These are phyloP conservation scores for Herpetospermum pedunculosum DNA, from an alignment of 306 rosid species.

Conservation along the genomic window DNA sequence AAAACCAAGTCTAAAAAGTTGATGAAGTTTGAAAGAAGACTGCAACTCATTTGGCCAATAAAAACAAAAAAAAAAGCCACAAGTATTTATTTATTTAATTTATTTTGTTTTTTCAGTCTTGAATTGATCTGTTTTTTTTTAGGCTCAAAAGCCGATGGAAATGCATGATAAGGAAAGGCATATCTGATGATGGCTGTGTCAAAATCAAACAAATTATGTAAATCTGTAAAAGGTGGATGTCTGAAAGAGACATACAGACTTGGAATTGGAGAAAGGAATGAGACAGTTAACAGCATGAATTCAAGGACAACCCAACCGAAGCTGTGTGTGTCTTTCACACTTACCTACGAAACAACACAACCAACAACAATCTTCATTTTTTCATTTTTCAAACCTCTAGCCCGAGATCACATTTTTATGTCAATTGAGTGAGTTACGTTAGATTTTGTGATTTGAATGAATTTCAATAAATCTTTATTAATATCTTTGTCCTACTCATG, in stretches of 20 bases:
- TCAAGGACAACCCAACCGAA: not conserved
- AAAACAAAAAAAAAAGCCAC: conserved; percentile 14
- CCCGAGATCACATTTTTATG: too few relatives aligned
- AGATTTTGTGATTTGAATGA: too few relatives aligned
- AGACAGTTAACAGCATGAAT: conserved; percentile 25
- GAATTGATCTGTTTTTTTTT: not conserved
- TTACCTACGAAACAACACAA: not conserved
- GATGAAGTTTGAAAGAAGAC: conserved; percentile 1
- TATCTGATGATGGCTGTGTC: conserved; percentile 89
- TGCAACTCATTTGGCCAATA: conserved; percentile 21
- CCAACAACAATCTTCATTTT: not conserved
- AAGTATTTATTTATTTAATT: too few relatives aligned
- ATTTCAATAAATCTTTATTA: too few relatives aligned
- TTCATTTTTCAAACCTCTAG: too few relatives aligned
- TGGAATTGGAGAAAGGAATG: conserved; percentile 31
- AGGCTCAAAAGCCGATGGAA: conserved; percentile 29
- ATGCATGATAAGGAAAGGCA: conserved; percentile 83
- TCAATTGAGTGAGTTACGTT: too few relatives aligned
- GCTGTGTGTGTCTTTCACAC: not conserved
- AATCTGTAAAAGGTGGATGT: conserved; percentile 51
- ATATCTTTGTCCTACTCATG: too few relatives aligned
- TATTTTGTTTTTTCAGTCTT: too few relatives aligned
- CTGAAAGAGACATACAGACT: conserved; percentile 22
- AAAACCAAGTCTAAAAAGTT: conserved; percentile 34
- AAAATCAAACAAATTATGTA: conserved; percentile 68